A percentile compares a stretch with the other conserved stretches of the same genome.
These are phyloP conservation scores for Coriolopsis trogii DNA, from an alignment of 1,284 basidiomycete genomes.

Conservation along the genomic window DNA sequence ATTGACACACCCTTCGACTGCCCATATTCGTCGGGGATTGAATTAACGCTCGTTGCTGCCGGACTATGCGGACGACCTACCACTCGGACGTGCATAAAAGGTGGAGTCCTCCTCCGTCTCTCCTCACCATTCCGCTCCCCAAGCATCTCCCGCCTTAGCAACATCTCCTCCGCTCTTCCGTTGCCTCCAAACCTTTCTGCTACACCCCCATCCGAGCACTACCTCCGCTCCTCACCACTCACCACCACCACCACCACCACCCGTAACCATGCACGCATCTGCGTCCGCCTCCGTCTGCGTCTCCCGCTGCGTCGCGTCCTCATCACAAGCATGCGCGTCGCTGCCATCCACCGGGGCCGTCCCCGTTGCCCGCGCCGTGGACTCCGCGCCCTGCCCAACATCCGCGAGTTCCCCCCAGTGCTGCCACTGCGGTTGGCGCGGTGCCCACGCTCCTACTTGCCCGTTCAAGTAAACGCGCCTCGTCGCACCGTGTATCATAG, in stretches of 20 bases:
- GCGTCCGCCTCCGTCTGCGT: conserved; percentile 12
- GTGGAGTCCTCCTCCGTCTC: conserved; percentile 20
- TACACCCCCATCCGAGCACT: conserved; percentile 16
- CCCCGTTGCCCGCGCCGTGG: conserved; percentile 21
- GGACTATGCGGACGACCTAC: conserved; percentile 13
- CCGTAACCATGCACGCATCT: conserved; percentile 26
- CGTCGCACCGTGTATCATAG: conserved; percentile 23
- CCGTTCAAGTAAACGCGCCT: conserved; percentile 54
- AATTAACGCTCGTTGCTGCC: conserved; percentile 13
- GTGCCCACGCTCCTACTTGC: conserved; percentile 65
- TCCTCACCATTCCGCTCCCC: conserved; percentile 24
- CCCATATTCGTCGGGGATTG: conserved; percentile 10
- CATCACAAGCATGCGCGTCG: conserved; percentile 16
- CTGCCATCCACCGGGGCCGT: conserved; percentile 14
- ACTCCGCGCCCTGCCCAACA: conserved; percentile 25
- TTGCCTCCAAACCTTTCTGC: conserved; percentile 4
- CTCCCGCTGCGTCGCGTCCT: conserved; percentile 23
- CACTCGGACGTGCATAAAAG: conserved; percentile 19
- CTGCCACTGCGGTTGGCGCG: conserved; percentile 76
- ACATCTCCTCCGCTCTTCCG: conserved; percentile 9
- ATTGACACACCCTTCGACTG: conserved; percentile 9
- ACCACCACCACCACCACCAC: conserved; percentile 12
- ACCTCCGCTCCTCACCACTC: conserved; percentile 10
- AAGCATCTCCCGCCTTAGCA: conserved; percentile 5
- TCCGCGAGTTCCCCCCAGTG: conserved; percentile 63